A percentile compares a stretch with the other conserved stretches of the same genome.
phyloP scores from a whole-genome alignment of 495 filamentous ascomycete genomes.

The Podospora tetraspora region DNA sequence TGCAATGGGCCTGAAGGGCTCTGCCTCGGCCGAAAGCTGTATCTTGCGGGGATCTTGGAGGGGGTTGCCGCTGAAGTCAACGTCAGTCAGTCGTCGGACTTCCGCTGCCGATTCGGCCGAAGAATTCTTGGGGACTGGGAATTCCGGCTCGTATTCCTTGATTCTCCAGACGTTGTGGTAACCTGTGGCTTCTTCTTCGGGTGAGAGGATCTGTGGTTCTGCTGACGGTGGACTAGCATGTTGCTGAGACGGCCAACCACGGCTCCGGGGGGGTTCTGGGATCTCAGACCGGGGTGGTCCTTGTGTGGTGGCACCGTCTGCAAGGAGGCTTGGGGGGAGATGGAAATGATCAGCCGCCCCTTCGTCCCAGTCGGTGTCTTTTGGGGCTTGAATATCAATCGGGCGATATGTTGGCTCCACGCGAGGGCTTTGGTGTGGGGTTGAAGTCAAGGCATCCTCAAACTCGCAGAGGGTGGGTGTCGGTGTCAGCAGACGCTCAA shows the following conservation, averaged over 20 bases:
- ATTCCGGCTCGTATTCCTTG: conserved; percentile 16
- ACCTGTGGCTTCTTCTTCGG: background rate
- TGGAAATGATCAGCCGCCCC: conserved; percentile 4
- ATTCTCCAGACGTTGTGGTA: conserved; percentile 19
- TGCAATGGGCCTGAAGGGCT: conserved; percentile 6
- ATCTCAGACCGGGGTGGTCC: background rate
- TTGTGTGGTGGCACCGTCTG: background rate
- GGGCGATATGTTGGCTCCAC: conserved; percentile 8
- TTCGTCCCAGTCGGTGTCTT: background rate
- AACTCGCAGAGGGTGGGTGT: background rate
- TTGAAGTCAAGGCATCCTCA: background rate
- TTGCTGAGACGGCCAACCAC: background rate
- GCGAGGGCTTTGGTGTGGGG: background rate
- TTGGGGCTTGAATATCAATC: background rate
- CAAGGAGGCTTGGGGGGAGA: background rate
- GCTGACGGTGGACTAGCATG: background rate
- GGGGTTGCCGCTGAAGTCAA: conserved; percentile 13
- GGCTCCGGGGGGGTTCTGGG: background rate
- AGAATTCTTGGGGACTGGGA: conserved; percentile 10
- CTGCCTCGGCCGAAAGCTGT: conserved; percentile 15
- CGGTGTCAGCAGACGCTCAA: background rate
- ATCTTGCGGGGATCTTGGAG: conserved; percentile 13
- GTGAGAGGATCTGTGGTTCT: background rate
- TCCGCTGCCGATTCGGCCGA: background rate
- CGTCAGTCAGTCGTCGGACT: background rate